Conservation (phyloP, 805 yeast species). For the Yarrowia osloensis region DNA sequence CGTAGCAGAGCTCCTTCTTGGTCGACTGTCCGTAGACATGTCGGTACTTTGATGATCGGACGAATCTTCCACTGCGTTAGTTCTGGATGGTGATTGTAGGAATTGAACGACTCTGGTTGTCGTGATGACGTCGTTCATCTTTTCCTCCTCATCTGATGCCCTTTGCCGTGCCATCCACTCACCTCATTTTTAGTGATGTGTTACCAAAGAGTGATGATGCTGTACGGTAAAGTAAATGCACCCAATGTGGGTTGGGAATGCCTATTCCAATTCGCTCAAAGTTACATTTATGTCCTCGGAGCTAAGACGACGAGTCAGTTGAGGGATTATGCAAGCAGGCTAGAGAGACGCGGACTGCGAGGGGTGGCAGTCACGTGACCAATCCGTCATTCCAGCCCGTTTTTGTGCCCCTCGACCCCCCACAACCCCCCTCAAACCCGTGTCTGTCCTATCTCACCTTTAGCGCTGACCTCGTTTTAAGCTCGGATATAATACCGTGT, state of each 20-base stretch:
- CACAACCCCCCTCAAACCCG: too few relatives aligned
- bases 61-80: conserved; percentile 58
- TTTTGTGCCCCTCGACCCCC: not conserved
- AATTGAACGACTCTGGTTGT: too few relatives aligned
- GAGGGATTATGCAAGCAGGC: not conserved
- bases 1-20: conserved; percentile 69
- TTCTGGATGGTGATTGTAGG: too few relatives aligned
- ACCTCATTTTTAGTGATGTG: conserved; percentile 30
- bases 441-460: not conserved
- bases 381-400: not conserved
- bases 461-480: not conserved
- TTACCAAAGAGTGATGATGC: conserved; percentile 26
- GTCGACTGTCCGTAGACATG: conserved; percentile 93
- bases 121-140: too few relatives aligned
- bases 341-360: too few relatives aligned
- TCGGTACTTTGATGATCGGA: conserved; percentile 94
- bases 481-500: conserved; percentile 16
- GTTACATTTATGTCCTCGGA: conserved; percentile 25
- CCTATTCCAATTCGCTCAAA: conserved; percentile 20
- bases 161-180: not conserved
- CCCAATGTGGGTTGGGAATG: conserved; percentile 18
- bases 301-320: not conserved
- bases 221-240: not conserved
- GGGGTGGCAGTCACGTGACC: not conserved
- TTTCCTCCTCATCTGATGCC: too few relatives aligned